Percentiles rank a stretch among this genome's conserved stretches.
These are phyloP conservation scores for Pleurotus salmoneostramineus DNA, from an alignment of 768 basidiomycete species.

Conservation along the genomic window DNA sequence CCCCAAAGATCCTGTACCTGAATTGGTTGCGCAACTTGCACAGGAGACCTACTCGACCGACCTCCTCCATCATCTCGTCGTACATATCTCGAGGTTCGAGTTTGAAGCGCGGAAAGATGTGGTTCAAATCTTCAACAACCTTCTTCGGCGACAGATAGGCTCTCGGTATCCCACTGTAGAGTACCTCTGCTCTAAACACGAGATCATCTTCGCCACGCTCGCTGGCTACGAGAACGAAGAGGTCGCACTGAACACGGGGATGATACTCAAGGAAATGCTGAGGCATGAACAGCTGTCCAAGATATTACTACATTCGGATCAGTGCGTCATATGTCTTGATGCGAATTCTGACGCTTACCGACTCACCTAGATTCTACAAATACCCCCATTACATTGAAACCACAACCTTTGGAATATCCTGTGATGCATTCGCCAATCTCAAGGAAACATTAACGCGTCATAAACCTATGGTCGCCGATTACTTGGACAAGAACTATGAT, in stretches of 20 bases:
- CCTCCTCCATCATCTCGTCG: slow-evolving; percentile 75
- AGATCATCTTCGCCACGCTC: slow-evolving; percentile 75
- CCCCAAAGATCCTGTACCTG: slow-evolving; percentile 72
- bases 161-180: slow-evolving; percentile 95
- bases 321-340: slow-evolving; percentile 52
- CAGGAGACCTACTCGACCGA: slow-evolving; percentile 95
- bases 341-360: neutral
- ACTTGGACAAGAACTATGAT: slow-evolving; percentile 96
- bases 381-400: slow-evolving; percentile 97
- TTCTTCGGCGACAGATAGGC: slow-evolving; percentile 89
- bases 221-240: slow-evolving; percentile 96
- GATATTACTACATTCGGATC: slow-evolving; percentile 87
- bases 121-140: slow-evolving; percentile 85
- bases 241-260: slow-evolving; percentile 93
- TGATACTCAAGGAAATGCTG: slow-evolving; percentile 97
- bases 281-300: slow-evolving; percentile 88
- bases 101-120: slow-evolving; percentile 91
- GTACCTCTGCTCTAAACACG: slow-evolving; percentile 75
- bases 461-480: slow-evolving; percentile 97
- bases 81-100: slow-evolving; percentile 83
- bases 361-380: slow-evolving; percentile 75
- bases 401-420: slow-evolving; percentile 96
- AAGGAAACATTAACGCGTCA: slow-evolving; percentile 97
- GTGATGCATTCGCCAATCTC: slow-evolving; percentile 95
- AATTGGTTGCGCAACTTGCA: slow-evolving; percentile 89